phyloP scores from a whole-genome alignment of 2,329 filamentous ascomycete genomes.

The Huntiella moniliformis region DNA sequence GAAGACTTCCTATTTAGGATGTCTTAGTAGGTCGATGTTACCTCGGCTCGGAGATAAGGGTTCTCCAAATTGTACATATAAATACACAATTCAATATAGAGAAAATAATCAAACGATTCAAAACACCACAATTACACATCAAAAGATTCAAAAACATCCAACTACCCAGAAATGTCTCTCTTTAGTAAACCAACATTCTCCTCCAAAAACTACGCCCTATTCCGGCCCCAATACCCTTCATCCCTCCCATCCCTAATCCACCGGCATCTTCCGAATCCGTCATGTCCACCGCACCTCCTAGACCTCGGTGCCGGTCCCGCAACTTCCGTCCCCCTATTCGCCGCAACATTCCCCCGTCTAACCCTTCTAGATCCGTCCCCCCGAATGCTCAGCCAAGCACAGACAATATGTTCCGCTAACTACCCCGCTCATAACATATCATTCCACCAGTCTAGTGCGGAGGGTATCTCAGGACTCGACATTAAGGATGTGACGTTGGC shows the following conservation, averaged over 20 bases:
- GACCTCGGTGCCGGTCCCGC: conserved; percentile 49
- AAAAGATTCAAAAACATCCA: background rate
- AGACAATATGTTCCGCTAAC: conserved; percentile 14
- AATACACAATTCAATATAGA: background rate
- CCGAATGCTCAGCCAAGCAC: conserved; percentile 36
- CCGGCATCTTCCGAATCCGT: conserved; percentile 26
- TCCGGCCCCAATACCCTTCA: conserved; percentile 39
- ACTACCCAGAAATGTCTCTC: conserved; percentile 14
- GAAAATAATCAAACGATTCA: background rate
- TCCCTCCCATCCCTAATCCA: conserved; percentile 35
- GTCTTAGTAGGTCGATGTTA: background rate
- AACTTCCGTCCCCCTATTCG: conserved; percentile 33
- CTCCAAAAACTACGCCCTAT: conserved; percentile 37
- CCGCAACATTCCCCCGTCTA: conserved; percentile 30
- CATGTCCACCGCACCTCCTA: conserved; percentile 19
- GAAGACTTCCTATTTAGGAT: background rate
- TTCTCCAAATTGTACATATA: background rate
- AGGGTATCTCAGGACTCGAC: conserved; percentile 28
- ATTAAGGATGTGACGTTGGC: conserved; percentile 28
- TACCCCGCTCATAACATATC: conserved; percentile 15
- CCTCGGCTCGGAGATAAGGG: background rate
- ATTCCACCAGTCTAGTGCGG: conserved; percentile 31
- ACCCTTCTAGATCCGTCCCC: conserved; percentile 37
- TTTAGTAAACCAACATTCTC: conserved; percentile 36
- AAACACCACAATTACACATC: background rate